These are phyloP conservation scores for Clitopilus passeckerianus DNA, from an alignment of 768 basidiomycete species.

Conservation along the genomic window DNA sequence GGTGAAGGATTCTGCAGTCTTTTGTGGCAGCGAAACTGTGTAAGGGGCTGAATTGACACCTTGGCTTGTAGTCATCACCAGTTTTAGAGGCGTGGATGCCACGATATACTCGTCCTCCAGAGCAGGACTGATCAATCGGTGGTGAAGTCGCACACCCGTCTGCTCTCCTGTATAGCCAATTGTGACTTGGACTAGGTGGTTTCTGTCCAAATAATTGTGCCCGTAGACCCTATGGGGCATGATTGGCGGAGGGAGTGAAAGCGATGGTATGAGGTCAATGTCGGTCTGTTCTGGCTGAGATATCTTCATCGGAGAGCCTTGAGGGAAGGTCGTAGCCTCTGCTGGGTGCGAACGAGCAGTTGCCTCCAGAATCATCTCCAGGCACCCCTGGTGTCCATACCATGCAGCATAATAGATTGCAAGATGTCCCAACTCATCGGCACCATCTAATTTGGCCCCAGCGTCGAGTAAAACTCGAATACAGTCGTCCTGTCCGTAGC, in stretches of 20 bases:
- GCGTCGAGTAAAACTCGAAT: constrained; percentile 76
- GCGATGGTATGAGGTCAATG: constrained; percentile 86
- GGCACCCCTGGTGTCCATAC: constrained; percentile 80
- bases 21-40: constrained; percentile 81
- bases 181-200: constrained; percentile 79
- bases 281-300: constrained; percentile 51
- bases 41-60: constrained; percentile 86
- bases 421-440: constrained; percentile 81
- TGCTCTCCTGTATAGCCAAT: constrained; percentile 47
- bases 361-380: constrained; percentile 53
- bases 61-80: constrained; percentile 89
- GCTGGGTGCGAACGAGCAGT: constrained; percentile 9
- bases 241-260: constrained; percentile 96
- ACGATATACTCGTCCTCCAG: constrained; percentile 64
- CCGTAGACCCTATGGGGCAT: constrained; percentile 98
- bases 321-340: neutral
- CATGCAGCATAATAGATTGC: constrained; percentile 95
- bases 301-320: constrained; percentile 32
- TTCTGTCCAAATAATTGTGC: constrained; percentile 89
- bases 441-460: constrained; percentile 67
- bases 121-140: constrained; percentile 66
- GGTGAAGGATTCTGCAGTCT: constrained; percentile 65
- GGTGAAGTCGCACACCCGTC: constrained; percentile 61
- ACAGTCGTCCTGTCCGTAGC: constrained; percentile 75
- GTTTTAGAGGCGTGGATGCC: constrained; percentile 80